phyloP scores from a whole-genome alignment of 1,284 basidiomycete species.

The Inonotus hispidus region DNA sequence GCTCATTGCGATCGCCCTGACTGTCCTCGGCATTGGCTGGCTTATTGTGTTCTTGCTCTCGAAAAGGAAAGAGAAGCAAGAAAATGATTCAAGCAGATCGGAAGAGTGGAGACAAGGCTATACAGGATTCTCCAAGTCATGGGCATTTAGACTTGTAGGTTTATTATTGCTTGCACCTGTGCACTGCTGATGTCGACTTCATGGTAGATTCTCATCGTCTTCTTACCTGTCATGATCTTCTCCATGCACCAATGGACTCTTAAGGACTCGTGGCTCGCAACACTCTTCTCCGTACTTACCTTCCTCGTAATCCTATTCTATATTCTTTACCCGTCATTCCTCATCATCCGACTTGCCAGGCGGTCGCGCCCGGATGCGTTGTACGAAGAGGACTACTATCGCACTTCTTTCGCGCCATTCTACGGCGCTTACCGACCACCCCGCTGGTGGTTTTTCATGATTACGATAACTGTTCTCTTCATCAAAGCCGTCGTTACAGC shows the following conservation, averaged over 20 bases:
- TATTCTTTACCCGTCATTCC: slow-evolving; percentile 41
- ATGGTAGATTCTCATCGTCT: slow-evolving; percentile 52
- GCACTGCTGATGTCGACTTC: slow-evolving; percentile 9
- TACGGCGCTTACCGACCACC: slow-evolving; percentile 50
- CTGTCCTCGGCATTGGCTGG: slow-evolving; percentile 49
- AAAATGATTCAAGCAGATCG: slow-evolving; percentile 22
- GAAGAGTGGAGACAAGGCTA: slow-evolving; percentile 36
- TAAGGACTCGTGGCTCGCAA: slow-evolving; percentile 77
- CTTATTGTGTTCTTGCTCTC: slow-evolving; percentile 33
- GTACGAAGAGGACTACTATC: slow-evolving; percentile 34
- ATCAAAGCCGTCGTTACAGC: slow-evolving; percentile 70
- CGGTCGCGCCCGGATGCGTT: slow-evolving; percentile 30
- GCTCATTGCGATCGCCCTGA: slow-evolving; percentile 50
- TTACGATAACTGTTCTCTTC: slow-evolving; percentile 50
- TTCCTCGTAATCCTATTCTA: slow-evolving; percentile 50
- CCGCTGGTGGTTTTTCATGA: slow-evolving; percentile 54
- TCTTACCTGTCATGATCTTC: slow-evolving; percentile 71
- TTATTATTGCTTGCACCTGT: background rate
- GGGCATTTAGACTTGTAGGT: slow-evolving; percentile 56
- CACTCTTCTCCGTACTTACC: slow-evolving; percentile 60
- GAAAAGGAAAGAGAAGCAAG: slow-evolving; percentile 23
- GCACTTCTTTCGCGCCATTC: slow-evolving; percentile 42
- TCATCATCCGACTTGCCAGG: slow-evolving; percentile 40
- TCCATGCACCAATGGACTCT: slow-evolving; percentile 87
- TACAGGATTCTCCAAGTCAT: slow-evolving; percentile 45